Base-by-base conservation (phyloP, 306 rosid species). In the Benincasa hispida region DNA sequence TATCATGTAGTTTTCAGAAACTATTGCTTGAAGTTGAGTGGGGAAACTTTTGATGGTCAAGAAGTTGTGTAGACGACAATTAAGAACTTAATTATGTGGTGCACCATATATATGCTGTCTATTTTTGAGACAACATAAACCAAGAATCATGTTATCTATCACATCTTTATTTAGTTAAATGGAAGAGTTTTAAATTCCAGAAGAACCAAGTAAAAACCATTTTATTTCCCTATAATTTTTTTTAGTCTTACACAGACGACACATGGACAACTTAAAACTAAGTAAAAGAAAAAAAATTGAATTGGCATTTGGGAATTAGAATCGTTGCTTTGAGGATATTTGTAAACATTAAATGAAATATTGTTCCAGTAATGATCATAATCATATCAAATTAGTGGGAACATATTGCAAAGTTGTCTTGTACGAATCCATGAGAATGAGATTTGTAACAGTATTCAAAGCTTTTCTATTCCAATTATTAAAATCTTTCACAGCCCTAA, bases 301-400 rank as follows among this genome's bases (percentile, higher is more conserved):
- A 22, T 24, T 24, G 42, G 37, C 27, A 72, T 72, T 72, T 45
- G 59, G 24, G 59, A 39, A 72, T 72, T 72, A 48, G 76, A 48
- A 72, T 72, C 15, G 13, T 48, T 72, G 76, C 76, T 48, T 47
- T 25, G 75, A 70, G 58, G 75, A 69, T 69, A 6, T 69, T 39
- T 45, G 37, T 45, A 42, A 32, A 25, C 42, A 72, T 47, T 48
- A 48, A 66, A 27, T 48, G 42, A 48, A 72, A 30, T 47, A 72
- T 24, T 69, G 76, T 48, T 72, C 59, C 25, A 72, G n/a, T 59
- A 72, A n/a, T 48, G 25, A 47, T 25, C 59, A 69, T 69, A 45
- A 69, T 47, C 75, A 72, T 70, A 70, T 47, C 59, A 72, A 48
- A 48, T 72, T 72, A 72, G 76, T 72, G 59, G 76, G 76, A 72